A percentile compares a stretch with the other conserved stretches of the same genome.
phyloP scores from a whole-genome alignment of 257 asterid genomes.

The Primulina eburnea region DNA sequence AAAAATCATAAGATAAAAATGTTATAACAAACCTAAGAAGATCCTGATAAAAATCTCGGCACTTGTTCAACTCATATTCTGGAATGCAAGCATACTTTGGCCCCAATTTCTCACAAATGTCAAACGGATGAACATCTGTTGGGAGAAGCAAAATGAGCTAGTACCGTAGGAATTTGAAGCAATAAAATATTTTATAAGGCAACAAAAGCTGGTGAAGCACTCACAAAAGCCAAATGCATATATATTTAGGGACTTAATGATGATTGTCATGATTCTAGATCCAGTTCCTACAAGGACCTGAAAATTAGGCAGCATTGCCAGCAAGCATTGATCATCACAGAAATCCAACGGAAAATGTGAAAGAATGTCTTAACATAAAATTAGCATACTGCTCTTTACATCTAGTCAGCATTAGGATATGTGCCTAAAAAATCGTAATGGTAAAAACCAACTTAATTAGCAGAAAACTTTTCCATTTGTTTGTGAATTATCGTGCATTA shows the following conservation, averaged over 20 bases:
- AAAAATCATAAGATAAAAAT: constrained; percentile 16
- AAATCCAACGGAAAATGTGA: constrained; percentile 6
- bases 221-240: constrained; percentile 98
- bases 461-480: neutral
- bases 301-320: constrained; percentile 20
- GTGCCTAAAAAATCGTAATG: neutral
- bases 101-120: constrained; percentile 88
- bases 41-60: constrained; percentile 70
- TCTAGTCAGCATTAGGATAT: neutral
- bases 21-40: constrained; percentile 68
- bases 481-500: neutral
- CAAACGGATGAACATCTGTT: constrained; percentile 87
- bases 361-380: neutral
- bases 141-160: constrained; percentile 24
- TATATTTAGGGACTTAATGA: constrained; percentile 79
- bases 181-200: constrained; percentile 11
- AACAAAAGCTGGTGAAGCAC: constrained; percentile 32
- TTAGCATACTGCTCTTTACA: neutral
- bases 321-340: neutral
- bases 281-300: constrained; percentile 99
- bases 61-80: constrained; percentile 59
- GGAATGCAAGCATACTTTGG: constrained; percentile 73
- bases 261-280: constrained; percentile 77
- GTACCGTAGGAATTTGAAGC: constrained; percentile 7
- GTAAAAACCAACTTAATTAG: neutral